Conservation (phyloP, 2,329 filamentous ascomycete genomes). For the Paecilomyces niveus region DNA sequence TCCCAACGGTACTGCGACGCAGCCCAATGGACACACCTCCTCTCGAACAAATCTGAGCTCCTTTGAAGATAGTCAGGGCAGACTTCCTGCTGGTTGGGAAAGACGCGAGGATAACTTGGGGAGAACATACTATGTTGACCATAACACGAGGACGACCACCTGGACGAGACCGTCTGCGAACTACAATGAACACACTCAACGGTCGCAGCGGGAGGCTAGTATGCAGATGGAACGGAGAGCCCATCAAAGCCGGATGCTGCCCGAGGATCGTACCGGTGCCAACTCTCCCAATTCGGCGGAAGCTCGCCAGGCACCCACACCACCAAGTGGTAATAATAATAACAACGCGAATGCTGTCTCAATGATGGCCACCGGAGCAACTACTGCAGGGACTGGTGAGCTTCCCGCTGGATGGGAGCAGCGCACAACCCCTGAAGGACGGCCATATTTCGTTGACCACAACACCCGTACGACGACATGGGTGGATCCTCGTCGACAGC, state of each 20-base stretch:
- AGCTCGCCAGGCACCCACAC: slow-evolving; percentile 35
- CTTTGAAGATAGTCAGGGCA: slow-evolving; percentile 93
- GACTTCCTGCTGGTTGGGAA: slow-evolving; percentile 90
- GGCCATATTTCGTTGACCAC: slow-evolving; percentile 96
- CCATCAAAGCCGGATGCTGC: slow-evolving; percentile 91
- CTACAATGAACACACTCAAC: slow-evolving; percentile 67
- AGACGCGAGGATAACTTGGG: slow-evolving; percentile 90
- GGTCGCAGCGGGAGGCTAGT: slow-evolving; percentile 76
- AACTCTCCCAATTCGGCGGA: slow-evolving; percentile 74
- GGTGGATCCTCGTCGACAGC: slow-evolving; percentile 94
- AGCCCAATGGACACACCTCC: slow-evolving; percentile 26
- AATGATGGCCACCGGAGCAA: slow-evolving; percentile 93
- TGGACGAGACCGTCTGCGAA: slow-evolving; percentile 85
- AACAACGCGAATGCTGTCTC: slow-evolving; percentile 54
- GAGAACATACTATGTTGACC: slow-evolving; percentile 95
- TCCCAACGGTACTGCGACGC: slow-evolving; percentile 31
- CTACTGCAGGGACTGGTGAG: slow-evolving; percentile 88
- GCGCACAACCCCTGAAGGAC: slow-evolving; percentile 86
- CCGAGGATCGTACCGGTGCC: slow-evolving; percentile 88
- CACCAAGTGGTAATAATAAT: slow-evolving; percentile 36
- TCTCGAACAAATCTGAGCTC: slow-evolving; percentile 65
- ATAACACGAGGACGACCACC: slow-evolving; percentile 92
- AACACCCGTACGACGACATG: slow-evolving; percentile 97
- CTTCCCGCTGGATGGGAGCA: slow-evolving; percentile 96
- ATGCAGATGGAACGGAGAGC: slow-evolving; percentile 88